A percentile compares a stretch with the other conserved stretches of the same genome.
phyloP scores from a whole-genome alignment of 441 rosid species.

The Brassica balearica region DNA sequence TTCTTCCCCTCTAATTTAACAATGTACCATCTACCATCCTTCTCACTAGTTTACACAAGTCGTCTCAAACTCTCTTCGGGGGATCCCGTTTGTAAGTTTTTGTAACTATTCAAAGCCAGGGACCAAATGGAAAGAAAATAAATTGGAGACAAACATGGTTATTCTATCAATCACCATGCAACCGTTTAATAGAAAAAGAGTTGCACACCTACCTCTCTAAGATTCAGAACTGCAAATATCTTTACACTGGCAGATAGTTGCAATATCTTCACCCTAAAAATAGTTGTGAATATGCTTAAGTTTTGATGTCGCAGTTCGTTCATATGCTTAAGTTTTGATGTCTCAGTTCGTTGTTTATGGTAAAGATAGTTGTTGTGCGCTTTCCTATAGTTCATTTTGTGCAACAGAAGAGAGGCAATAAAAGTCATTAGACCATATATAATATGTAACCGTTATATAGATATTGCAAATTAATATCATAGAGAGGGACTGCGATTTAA shows the following conservation, averaged over 20 bases:
- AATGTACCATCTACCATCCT: not conserved
- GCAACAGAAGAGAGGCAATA: constrained; percentile 14
- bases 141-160: not conserved
- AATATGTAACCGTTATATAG: not conserved
- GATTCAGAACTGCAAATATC: constrained; percentile 5
- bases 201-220: not conserved
- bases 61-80: not conserved
- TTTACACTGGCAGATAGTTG: not conserved
- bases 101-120: not conserved
- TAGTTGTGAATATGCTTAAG: not conserved
- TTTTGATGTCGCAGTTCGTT: not conserved
- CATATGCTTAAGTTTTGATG: not conserved
- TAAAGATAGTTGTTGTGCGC: not conserved
- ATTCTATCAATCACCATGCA: not conserved
- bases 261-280: not conserved
- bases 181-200: not conserved
- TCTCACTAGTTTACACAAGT: constrained; percentile 8
- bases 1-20: not conserved
- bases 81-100: not conserved
- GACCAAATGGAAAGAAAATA: not conserved
- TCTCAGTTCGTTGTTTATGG: not conserved
- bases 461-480: not conserved
- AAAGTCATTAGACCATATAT: not conserved
- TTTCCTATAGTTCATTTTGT: not conserved
- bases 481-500: constrained; percentile 26